Evolutionary conservation across 179 eudicot species (phyloP).

Genomic region (Actinidia chinensis): DNA sequence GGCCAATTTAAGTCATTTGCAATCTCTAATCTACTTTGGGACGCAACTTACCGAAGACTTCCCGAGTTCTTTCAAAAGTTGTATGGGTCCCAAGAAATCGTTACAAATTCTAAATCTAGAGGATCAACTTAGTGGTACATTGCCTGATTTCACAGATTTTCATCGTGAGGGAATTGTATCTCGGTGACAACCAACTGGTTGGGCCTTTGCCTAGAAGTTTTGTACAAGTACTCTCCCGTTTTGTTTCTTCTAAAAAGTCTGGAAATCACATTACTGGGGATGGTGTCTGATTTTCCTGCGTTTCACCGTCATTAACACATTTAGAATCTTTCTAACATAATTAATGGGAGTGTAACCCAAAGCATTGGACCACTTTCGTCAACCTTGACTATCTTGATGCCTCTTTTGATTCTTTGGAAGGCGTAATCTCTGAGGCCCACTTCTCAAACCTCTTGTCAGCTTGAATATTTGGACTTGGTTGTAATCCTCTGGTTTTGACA

Average conservation of each 20-base stretch:
- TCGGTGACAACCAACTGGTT: not conserved
- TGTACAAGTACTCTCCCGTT: not conserved
- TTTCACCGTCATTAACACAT: not conserved
- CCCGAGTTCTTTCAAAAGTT: not conserved
- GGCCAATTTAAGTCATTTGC: not conserved
- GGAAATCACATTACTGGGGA: not conserved
- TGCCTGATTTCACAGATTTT: constrained; percentile 13
- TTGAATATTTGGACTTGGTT: not conserved
- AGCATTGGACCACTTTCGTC: not conserved
- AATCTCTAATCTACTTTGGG: not conserved
- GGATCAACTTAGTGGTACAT: not conserved
- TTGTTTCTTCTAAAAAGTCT: not conserved
- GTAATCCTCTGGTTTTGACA: not conserved
- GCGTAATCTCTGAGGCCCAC: not conserved
- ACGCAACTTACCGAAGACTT: not conserved
- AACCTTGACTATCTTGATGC: not conserved
- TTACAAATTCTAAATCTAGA: not conserved
- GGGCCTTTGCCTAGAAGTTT: constrained; percentile 5
- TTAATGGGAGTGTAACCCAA: not conserved
- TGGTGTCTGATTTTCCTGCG: not conserved
- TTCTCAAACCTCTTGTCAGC: not conserved
- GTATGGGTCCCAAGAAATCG: not conserved
- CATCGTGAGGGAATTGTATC: not conserved
- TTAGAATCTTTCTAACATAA: not conserved
- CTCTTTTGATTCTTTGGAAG: not conserved